Conservation (phyloP, 345 rosid genomes). For the Populus simonii region DNA sequence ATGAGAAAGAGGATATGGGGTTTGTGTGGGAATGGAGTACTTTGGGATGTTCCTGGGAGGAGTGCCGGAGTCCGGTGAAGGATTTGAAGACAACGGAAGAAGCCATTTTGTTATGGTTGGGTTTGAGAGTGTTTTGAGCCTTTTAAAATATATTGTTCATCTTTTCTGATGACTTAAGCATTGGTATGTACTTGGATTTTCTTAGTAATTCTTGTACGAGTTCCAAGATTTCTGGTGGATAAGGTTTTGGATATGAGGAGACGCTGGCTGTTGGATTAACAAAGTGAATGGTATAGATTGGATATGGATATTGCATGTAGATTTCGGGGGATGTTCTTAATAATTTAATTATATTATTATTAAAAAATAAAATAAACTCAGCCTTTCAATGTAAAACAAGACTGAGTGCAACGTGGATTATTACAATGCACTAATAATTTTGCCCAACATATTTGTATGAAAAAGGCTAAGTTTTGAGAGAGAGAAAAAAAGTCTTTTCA, state of each 20-base stretch:
- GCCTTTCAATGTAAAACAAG: no score
- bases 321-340: slow-evolving; percentile 12
- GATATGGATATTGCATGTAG: slow-evolving; percentile 37
- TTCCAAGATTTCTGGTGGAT: slow-evolving; percentile 36
- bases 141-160: neutral
- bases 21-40: slow-evolving; percentile 24
- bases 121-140: neutral
- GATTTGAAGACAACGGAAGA: slow-evolving; percentile 66
- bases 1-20: slow-evolving; percentile 8
- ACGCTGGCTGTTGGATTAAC: slow-evolving; percentile 39
- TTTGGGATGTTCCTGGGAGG: slow-evolving; percentile 28
- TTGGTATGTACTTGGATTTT: neutral
- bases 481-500: no score
- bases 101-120: slow-evolving; percentile 28
- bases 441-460: no score
- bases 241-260: slow-evolving; percentile 47
- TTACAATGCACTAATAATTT: no score
- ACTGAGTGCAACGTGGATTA: no score
- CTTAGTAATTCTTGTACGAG: neutral
- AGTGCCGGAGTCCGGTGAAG: slow-evolving; percentile 74
- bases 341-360: no score
- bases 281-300: slow-evolving; percentile 43
- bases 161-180: neutral
- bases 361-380: no score
- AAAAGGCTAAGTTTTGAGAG: no score